A percentile compares a stretch with the other conserved stretches of the same genome.
phyloP scores from a whole-genome alignment of 371 early-diverging fungal species.

The Rhizopus sp. region DNA sequence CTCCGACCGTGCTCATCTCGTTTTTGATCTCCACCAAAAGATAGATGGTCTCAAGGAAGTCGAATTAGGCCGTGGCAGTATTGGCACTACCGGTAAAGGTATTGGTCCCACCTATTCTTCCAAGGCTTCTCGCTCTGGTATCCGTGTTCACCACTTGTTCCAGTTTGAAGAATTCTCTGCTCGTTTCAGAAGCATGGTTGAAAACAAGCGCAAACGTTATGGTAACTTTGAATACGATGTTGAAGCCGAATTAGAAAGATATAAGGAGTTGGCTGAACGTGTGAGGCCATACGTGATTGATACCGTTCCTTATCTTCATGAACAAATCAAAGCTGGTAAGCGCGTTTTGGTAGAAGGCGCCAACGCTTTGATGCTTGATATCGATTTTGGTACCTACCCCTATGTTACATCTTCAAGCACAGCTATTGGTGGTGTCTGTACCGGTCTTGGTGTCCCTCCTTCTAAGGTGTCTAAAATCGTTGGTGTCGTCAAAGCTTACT shows the following conservation, averaged over 20 bases:
- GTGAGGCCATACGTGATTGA: constrained; percentile 88
- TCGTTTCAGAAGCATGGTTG: constrained; percentile 79
- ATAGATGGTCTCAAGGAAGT: constrained; percentile 94
- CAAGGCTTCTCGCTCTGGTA: constrained; percentile 93
- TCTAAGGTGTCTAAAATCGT: constrained; percentile 72
- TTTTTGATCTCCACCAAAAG: constrained; percentile 95
- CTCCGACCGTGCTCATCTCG: constrained; percentile 94
- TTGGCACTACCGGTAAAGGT: constrained; percentile 96
- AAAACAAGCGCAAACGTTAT: constrained; percentile 88
- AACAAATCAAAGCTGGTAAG: constrained; percentile 71
- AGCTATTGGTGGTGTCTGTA: constrained; percentile 92
- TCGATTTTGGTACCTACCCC: constrained; percentile 98
- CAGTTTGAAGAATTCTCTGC: constrained; percentile 80
- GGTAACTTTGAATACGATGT: constrained; percentile 93
- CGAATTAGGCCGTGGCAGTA: constrained; percentile 88
- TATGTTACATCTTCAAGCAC: constrained; percentile 96
- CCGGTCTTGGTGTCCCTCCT: constrained; percentile 94
- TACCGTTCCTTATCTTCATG: constrained; percentile 78
- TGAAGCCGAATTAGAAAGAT: constrained; percentile 80
- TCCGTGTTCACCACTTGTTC: constrained; percentile 92
- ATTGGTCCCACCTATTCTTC: constrained; percentile 97
- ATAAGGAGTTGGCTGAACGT: constrained; percentile 73
- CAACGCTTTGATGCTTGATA: constrained; percentile 95
- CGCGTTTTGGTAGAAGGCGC: constrained; percentile 95
- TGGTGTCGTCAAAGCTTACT: constrained; percentile 98